Percentiles rank a stretch among this genome's conserved stretches.
Evolutionary conservation across 2,329 filamentous ascomycete genomes (phyloP).

Genomic region (Trichothecium sympodiale): DNA sequence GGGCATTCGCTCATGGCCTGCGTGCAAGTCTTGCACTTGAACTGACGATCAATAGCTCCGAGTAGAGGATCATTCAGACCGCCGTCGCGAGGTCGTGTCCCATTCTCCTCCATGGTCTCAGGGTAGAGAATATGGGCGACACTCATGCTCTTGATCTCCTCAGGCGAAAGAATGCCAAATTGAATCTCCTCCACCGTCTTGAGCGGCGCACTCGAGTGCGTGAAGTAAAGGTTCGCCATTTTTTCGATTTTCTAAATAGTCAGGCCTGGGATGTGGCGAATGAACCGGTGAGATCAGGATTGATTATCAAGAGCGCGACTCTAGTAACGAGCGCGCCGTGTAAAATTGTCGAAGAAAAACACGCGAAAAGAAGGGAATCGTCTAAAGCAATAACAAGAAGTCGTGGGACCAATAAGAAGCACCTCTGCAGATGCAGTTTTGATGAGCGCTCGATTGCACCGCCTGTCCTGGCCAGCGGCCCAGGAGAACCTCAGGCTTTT

Average conservation of each 20-base stretch:
- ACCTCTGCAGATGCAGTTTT: conserved; percentile 18
- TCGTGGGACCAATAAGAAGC: conserved; percentile 20
- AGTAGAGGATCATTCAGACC: conserved; percentile 93
- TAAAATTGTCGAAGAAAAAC: conserved; percentile 4
- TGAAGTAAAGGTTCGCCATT: conserved; percentile 89
- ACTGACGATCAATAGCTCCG: conserved; percentile 90
- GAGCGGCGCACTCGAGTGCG: conserved; percentile 88
- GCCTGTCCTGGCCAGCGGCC: conserved; percentile 29
- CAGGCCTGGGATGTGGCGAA: conserved; percentile 8
- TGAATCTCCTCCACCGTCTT: conserved; percentile 98
- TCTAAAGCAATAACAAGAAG: conserved; percentile 13
- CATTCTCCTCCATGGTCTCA: conserved; percentile 98
- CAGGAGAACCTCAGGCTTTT: conserved; percentile 33
- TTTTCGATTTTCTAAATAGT: conserved; percentile 12
- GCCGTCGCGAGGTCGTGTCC: conserved; percentile 78
- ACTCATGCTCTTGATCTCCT: conserved; percentile 99
- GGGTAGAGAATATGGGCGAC: conserved; percentile 92
- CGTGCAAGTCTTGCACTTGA: conserved; percentile 91
- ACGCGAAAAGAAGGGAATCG: conserved; percentile 8
- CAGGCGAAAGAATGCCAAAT: conserved; percentile 92
- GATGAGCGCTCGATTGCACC: conserved; percentile 16
- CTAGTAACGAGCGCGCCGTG: background rate
- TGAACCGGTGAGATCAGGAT: conserved; percentile 10
- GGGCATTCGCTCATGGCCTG: conserved; percentile 94
- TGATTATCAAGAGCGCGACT: conserved; percentile 3